Conservation (phyloP, 2,329 filamentous ascomycete species). For the Fusarium marasasianum region DNA sequence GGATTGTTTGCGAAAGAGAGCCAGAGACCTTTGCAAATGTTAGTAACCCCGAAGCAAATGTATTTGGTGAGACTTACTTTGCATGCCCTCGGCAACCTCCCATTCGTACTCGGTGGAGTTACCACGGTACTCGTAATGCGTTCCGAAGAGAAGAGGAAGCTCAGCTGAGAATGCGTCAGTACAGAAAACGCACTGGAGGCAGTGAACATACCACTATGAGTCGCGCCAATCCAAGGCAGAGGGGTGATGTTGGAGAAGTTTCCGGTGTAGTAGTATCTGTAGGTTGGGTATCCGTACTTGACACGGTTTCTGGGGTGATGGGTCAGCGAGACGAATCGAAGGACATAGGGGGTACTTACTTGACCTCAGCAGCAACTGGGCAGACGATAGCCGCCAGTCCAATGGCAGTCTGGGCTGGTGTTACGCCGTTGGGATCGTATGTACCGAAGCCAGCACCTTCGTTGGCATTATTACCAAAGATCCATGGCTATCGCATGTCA, state of each 20-base stretch:
- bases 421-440: background rate
- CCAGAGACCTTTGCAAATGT: background rate
- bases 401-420: background rate
- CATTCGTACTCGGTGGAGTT: conserved; percentile 15
- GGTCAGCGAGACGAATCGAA: accelerated
- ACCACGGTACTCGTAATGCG: conserved; percentile 8
- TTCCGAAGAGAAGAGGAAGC: conserved; percentile 6
- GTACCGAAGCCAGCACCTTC: conserved; percentile 19
- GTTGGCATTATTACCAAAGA: conserved; percentile 21
- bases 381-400: conserved; percentile 1
- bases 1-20: background rate
- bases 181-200: accelerated
- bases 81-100: conserved; percentile 7
- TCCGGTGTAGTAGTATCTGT: conserved; percentile 13
- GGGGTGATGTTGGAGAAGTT: conserved; percentile 16
- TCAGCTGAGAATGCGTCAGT: background rate
- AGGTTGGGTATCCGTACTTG: conserved; percentile 9
- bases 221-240: conserved; percentile 4
- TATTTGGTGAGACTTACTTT: background rate
- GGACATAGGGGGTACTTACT: background rate
- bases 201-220: background rate
- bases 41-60: background rate
- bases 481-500: background rate
- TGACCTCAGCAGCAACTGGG: conserved; percentile 10
- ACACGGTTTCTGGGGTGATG: accelerated